Base-by-base conservation (phyloP, 1,284 basidiomycete species). In the Naganishia cerealis region DNA sequence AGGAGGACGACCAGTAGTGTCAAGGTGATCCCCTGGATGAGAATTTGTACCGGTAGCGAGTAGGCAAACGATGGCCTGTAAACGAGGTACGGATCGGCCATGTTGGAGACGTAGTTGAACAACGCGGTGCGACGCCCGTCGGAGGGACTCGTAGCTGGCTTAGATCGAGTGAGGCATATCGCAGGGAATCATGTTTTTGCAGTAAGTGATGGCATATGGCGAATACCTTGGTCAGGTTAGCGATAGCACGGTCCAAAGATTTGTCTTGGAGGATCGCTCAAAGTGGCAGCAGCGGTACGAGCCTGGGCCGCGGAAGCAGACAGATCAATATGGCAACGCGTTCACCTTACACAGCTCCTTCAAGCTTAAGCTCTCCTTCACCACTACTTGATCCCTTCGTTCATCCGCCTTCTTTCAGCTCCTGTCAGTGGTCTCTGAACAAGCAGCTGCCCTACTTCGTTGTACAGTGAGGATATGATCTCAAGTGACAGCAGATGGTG, bases 11-110 rank as follows among this genome's bases (percentile, higher is more conserved):
- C 83, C 55, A 91, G 86, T 68, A 99, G 87, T 1, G 95, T 92
- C 71, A 96, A 81, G 26, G 93, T 88, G 74, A 97, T 87, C 57
- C 94, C 93, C 5, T 87, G 89, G 65, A 95, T 83, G 71, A 96
- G 85, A 57, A 97, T 88, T 77, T 99, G 96, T 1, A 95, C 87
- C 1, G 95, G 93, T 40, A 97, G 87, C 0, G 92, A 93, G 73
- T 89, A 89, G 8, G 89, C 88, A 73, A 92, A 92, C 1, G 84
- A 75, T 0, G 92, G 92, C 36, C 90, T 86, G 75, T 83, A 92
- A 18, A 81, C 71, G 43, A 93, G 85, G 74, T 91, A 91, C 0
- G 92, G 92, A 77, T 94, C 90, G 50, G 33, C 61, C 61, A 63
- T 63, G n/a, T 42, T 38, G n/a, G 43, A 12, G 21, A 24, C 36